Conservation (phyloP, 2,329 filamentous ascomycete species). For the Aspergillaceae sp. region DNA sequence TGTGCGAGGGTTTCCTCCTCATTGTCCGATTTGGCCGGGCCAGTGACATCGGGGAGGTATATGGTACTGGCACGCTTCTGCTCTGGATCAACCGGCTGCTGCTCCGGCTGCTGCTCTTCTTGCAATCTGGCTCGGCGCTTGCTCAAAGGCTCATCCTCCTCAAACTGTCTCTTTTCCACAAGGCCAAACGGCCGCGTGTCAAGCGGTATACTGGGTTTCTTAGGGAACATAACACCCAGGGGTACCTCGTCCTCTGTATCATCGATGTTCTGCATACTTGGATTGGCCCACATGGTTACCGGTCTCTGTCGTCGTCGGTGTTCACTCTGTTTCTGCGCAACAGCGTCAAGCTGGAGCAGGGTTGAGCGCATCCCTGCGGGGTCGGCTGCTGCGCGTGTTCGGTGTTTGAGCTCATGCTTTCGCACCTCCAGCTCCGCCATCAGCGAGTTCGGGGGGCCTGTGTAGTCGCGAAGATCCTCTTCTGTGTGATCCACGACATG, state of each 20-base stretch:
- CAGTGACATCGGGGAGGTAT: slow-evolving; percentile 21
- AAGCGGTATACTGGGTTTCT: slow-evolving; percentile 24
- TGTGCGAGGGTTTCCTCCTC: slow-evolving; percentile 41
- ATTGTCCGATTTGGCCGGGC: slow-evolving; percentile 20
- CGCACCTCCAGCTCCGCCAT: slow-evolving; percentile 86
- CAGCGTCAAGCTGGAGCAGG: slow-evolving; percentile 79
- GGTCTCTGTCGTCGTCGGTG: slow-evolving; percentile 57
- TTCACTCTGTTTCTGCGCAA: slow-evolving; percentile 74
- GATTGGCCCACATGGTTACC: slow-evolving; percentile 77
- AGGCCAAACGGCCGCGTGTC: slow-evolving; percentile 37
- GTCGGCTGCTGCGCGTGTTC: slow-evolving; percentile 60
- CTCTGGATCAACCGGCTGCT: slow-evolving; percentile 22
- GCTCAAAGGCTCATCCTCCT: slow-evolving; percentile 87
- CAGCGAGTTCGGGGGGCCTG: slow-evolving; percentile 76
- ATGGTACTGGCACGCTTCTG: slow-evolving; percentile 24
- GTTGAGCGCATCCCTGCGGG: slow-evolving; percentile 85
- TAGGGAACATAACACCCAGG: slow-evolving; percentile 67
- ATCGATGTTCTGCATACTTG: slow-evolving; percentile 37
- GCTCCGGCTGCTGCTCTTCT: slow-evolving; percentile 43
- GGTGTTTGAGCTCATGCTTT: slow-evolving; percentile 76
- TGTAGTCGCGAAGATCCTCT: slow-evolving; percentile 40
- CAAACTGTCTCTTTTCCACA: slow-evolving; percentile 64
- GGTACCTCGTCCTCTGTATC: slow-evolving; percentile 78
- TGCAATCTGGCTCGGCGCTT: slow-evolving; percentile 65
- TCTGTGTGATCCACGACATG: slow-evolving; percentile 33